Base-by-base conservation (phyloP, 345 rosid species). In the Lagerstroemia speciosa region DNA sequence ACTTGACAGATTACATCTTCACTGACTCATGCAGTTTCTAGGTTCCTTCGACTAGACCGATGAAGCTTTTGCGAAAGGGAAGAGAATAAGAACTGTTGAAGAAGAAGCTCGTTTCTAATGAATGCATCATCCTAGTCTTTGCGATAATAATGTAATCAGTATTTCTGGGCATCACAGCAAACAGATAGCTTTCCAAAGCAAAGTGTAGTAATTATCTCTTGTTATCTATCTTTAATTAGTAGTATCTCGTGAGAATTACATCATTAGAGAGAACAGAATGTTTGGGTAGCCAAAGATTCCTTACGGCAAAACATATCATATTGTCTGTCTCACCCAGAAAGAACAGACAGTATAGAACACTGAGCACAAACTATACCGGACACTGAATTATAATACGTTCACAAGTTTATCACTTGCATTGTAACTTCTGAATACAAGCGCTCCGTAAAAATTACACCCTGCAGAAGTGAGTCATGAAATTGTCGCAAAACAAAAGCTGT, bases 1-100 rank as follows among this genome's bases (percentile, higher is more conserved):
- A 75, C 10, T 90, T 90, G n/a, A 86, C 89, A 71, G 90, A 89
- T 67, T 82, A 89, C 48, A 94, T 84, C 74, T 92, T 76, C 27
- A 84, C 80, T 81, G 62, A 74, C 8, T 33, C 7, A 20, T 48
- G 55, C 55, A 48, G 55, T 24, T 48, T 48, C 55, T 19, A 48
- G 55, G 55, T 17, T 19, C n/a, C 8, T 16, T 19, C 24, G 24
- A 48, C 8, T 48, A 48, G 55, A 20, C 24, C 24, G 55, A 19
- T 2, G 24, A 16, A 19, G n/a, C 24, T 24, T 19, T 20, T 7
- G 8, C 7, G 5, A 4, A 46, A 14, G n/a, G n/a, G 14, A 46
- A 36, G 38, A 36, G 53, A 6, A n/a, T n/a, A 3, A 14, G 16
- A 19, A 3, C n/a, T 6, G 24, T 48, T 19, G 55, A 48, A 48